These are phyloP conservation scores for Ogataea pilisensis DNA, from an alignment of 805 yeast species.

Conservation along the genomic window DNA sequence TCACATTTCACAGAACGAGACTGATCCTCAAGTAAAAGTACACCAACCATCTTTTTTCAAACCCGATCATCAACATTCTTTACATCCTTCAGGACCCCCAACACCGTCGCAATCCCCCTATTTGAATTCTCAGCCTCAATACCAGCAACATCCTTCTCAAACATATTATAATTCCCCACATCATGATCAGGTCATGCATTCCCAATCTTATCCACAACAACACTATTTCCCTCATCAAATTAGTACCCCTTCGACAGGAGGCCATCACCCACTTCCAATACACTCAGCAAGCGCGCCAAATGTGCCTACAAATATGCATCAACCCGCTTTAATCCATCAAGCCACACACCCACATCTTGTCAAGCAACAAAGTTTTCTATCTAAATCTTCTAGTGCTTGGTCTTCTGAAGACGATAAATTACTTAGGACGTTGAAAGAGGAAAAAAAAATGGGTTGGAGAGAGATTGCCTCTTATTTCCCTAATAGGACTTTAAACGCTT, in stretches of 20 bases:
- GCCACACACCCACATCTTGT: background rate
- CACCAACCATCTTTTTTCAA: background rate
- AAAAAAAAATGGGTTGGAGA: constrained; percentile 83
- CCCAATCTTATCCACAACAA: constrained; percentile 1
- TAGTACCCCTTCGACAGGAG: background rate
- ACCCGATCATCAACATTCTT: background rate
- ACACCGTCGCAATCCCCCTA: background rate
- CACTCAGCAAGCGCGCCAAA: background rate
- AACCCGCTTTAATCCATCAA: background rate
- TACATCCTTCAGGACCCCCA: background rate
- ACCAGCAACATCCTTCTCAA: background rate
- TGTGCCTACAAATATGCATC: background rate
- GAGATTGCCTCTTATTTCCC: constrained; percentile 77
- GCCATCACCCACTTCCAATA: background rate
- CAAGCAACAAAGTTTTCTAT: constrained; percentile 3
- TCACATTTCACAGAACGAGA: too few species aligned
- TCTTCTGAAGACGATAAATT: constrained; percentile 72
- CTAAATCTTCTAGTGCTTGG: constrained; percentile 52
- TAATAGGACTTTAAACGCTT: constrained; percentile 82
- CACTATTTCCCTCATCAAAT: constrained; percentile 1
- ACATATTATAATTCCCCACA: background rate
- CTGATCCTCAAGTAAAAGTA: background rate
- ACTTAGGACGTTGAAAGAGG: constrained; percentile 73
- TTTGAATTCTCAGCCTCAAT: constrained; percentile 1
- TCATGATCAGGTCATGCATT: background rate